Evolutionary conservation across 1,139 yeast species (phyloP), one percentile per base, ranked within the genome.

Genomic region (Saccharomyces hybrid): DNA sequence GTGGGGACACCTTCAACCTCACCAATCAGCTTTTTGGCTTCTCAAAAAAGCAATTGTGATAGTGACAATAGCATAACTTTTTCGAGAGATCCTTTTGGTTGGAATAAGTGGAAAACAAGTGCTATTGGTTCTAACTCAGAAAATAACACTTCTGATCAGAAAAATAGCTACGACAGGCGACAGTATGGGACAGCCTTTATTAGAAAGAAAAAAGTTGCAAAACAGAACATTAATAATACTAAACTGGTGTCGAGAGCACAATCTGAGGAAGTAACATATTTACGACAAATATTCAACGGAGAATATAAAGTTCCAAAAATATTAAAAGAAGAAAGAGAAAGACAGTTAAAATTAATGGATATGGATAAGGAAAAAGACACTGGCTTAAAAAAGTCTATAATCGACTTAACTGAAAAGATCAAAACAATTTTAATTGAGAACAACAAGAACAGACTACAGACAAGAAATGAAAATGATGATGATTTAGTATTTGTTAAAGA

Each of bases 401-500:
- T 60, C 7, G 65, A 65, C 30, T 53, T 68, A 11, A 65, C 70
- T 3, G 63, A 65, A 38, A 64, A 53, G 48, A 64, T 68, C 16
- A 68, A 61, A 55, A 57, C 59, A 32, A 57, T 65, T 7, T 49
- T 67, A 23, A 38, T 60, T 5, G 63, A 61, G 31, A 57, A 51
- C 27, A 44, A 53, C 8, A 51, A 54, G 11, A 23, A 26, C 20
- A 51, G 27, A 14, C 8, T 38, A n/a, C 50, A 47, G 6, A 41
- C 30, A 38, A 52, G 47, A 20, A 49, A 27, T 47, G 53, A 51
- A 41, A 50, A 48, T 25, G 61, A 63, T 50, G 69, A 68, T 52
- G 75, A 71, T 51, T 42, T 73, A 13, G 61, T 68, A 2, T 58
- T 73, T 26, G 50, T 71, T n/a, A 69, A 63, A 50, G 75, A 71